Evolutionary conservation across 306 rosid species (phyloP).

Genomic region (Lupinus albus): DNA sequence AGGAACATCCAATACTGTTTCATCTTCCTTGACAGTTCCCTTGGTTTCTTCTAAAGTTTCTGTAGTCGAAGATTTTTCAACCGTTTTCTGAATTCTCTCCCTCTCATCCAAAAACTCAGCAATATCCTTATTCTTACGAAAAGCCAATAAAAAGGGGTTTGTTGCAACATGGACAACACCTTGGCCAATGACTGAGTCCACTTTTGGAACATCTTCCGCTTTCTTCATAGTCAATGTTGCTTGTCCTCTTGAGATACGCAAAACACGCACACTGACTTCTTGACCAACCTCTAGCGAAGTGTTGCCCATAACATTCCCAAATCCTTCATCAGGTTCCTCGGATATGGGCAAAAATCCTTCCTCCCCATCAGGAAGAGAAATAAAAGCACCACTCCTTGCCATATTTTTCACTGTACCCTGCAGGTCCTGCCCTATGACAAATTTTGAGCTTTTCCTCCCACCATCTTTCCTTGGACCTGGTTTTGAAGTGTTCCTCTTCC

Average conservation of each 20-base stretch:
- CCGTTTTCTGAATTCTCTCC: conserved; percentile 55
- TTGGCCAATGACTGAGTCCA: conserved; percentile 49
- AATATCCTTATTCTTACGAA: conserved; percentile 85
- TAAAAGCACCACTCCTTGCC: conserved; percentile 79
- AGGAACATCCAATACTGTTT: conserved; percentile 43
- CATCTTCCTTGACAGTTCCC: conserved; percentile 45
- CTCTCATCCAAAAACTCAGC: conserved; percentile 80
- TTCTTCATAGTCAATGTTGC: conserved; percentile 95
- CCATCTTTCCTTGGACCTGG: conserved; percentile 60
- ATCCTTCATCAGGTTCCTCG: conserved; percentile 78
- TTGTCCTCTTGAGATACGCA: conserved; percentile 79
- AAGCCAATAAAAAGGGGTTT: conserved; percentile 87
- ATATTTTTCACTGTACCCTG: conserved; percentile 85
- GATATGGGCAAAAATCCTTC: conserved; percentile 89
- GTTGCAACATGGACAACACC: conserved; percentile 70
- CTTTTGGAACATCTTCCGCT: conserved; percentile 59
- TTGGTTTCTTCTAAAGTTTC: conserved; percentile 51
- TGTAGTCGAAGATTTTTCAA: conserved; percentile 43
- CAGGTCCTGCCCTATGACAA: conserved; percentile 76
- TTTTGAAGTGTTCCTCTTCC: conserved; percentile 61
- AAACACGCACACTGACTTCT: conserved; percentile 80
- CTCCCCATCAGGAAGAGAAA: conserved; percentile 94
- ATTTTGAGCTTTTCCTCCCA: conserved; percentile 57
- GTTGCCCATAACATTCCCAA: conserved; percentile 73
- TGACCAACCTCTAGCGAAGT: conserved; percentile 74